Evolutionary conservation across 306 rosid species (phyloP).

Genomic region (Mimosa pudica): DNA sequence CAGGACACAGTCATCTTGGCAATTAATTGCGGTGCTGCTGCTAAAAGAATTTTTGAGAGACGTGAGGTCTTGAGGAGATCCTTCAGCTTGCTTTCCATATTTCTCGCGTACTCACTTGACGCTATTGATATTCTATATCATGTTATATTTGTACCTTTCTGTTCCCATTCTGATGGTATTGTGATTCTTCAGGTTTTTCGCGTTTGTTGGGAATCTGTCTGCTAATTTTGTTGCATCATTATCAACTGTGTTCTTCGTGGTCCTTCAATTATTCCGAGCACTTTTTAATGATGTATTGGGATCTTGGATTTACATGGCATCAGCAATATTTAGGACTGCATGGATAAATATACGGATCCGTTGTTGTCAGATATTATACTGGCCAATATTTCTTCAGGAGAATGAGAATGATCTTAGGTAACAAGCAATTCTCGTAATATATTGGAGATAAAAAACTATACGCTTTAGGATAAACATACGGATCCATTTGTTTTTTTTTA

Average conservation of each 20-base stretch:
- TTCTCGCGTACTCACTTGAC: conserved; percentile 47
- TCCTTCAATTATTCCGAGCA: conserved; percentile 62
- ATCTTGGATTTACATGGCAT: conserved; percentile 59
- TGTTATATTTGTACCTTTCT: conserved; percentile 11
- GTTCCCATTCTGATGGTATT: conserved; percentile 38
- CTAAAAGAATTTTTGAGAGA: conserved; percentile 53
- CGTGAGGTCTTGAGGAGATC: conserved; percentile 49
- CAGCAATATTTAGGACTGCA: conserved; percentile 55
- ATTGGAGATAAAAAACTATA: not conserved
- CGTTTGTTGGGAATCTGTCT: conserved; percentile 57
- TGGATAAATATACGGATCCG: conserved; percentile 67
- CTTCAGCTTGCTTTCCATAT: conserved; percentile 41
- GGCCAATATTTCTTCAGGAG: conserved; percentile 87
- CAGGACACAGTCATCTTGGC: conserved; percentile 83
- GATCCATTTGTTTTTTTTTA: not conserved
- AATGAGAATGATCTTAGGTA: conserved; percentile 75
- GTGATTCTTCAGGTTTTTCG: conserved; percentile 65
- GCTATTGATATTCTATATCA: conserved; percentile 11
- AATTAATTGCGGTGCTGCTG: conserved; percentile 68
- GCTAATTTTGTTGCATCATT: conserved; percentile 65
- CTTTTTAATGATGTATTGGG: conserved; percentile 49
- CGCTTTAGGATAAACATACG: too few relatives aligned
- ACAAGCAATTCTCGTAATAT: conserved; percentile 25
- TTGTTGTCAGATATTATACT: conserved; percentile 81
- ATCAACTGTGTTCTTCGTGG: conserved; percentile 60